Percentiles rank a stretch among this genome's conserved stretches.
phyloP scores from a whole-genome alignment of 2,329 filamentous ascomycete species.

The Penicillium sp. region DNA sequence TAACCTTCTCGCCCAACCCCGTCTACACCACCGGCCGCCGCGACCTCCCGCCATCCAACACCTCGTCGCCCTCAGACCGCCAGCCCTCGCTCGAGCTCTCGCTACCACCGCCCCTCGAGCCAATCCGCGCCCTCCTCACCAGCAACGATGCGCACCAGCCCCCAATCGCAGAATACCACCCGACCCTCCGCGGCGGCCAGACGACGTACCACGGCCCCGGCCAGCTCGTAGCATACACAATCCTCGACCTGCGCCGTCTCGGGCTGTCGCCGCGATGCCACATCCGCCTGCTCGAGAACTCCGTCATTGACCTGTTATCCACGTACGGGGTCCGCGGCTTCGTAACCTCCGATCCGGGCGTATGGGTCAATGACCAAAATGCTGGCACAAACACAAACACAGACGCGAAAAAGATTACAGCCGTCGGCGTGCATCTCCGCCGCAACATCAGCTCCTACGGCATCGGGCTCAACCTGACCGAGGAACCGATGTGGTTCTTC shows the following conservation, averaged over 20 bases:
- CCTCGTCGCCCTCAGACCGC: slow-evolving; percentile 20
- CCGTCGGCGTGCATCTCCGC: slow-evolving; percentile 85
- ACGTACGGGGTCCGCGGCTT: slow-evolving; percentile 59
- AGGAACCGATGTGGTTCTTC: slow-evolving; percentile 61
- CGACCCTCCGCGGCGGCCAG: slow-evolving; percentile 78
- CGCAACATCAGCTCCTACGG: slow-evolving; percentile 81
- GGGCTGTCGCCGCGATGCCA: slow-evolving; percentile 69
- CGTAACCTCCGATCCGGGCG: slow-evolving; percentile 73
- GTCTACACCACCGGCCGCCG: slow-evolving; percentile 89
- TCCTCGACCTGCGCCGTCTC: slow-evolving; percentile 73
- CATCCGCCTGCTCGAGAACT: slow-evolving; percentile 72
- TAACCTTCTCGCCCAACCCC: slow-evolving; percentile 77
- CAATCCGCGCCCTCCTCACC: slow-evolving; percentile 32
- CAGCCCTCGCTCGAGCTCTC: slow-evolving; percentile 34
- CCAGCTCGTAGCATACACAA: slow-evolving; percentile 87
- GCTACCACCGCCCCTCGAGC: slow-evolving; percentile 33
- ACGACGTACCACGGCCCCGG: slow-evolving; percentile 95
- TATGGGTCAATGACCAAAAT: slow-evolving; percentile 60
- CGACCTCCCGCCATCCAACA: slow-evolving; percentile 52
- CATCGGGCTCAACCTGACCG: slow-evolving; percentile 60
- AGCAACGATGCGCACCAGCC: slow-evolving; percentile 17
- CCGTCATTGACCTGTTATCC: slow-evolving; percentile 63
- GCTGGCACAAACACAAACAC: neutral
- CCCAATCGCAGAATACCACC: slow-evolving; percentile 58
- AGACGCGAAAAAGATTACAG: slow-evolving; percentile 67